Percentiles rank a stretch among this genome's conserved stretches.
Evolutionary conservation across 495 filamentous ascomycete genomes (phyloP).

Genomic region (Clohesyomyces aquaticus): DNA sequence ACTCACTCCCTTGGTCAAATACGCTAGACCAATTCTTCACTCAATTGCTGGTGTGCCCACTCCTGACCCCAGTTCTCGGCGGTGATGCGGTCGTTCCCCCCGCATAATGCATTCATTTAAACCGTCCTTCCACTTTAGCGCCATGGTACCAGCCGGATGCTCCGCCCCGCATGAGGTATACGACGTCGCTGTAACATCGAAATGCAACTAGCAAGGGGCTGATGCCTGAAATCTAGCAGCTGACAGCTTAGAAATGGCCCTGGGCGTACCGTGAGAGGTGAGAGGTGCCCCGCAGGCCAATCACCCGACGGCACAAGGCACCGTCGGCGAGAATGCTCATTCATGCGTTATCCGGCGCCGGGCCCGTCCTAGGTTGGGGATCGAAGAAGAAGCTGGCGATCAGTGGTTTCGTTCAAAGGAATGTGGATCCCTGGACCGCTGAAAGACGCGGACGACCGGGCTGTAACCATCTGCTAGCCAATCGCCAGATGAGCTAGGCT

Average conservation of each 20-base stretch:
- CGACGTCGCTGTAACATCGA: slow-evolving; percentile 24
- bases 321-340: slow-evolving; percentile 11
- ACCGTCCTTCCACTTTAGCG: slow-evolving; percentile 10
- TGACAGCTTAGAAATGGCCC: background rate
- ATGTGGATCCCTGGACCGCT: slow-evolving; percentile 15
- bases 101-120: slow-evolving; percentile 10
- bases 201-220: slow-evolving; percentile 8
- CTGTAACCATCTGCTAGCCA: slow-evolving; percentile 10
- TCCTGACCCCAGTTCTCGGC: background rate
- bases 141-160: slow-evolving; percentile 20
- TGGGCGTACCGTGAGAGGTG: slow-evolving; percentile 8
- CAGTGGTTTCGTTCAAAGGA: slow-evolving; percentile 11
- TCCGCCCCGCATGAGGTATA: slow-evolving; percentile 25
- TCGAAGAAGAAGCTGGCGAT: slow-evolving; percentile 22
- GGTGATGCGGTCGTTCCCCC: slow-evolving; percentile 12
- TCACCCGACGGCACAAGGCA: slow-evolving; percentile 5
- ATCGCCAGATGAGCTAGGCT: slow-evolving; percentile 18
- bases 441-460: slow-evolving; percentile 6
- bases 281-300: slow-evolving; percentile 9
- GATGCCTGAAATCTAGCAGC: background rate
- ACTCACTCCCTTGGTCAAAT: slow-evolving; percentile 20
- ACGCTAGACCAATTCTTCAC: slow-evolving; percentile 22
- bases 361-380: slow-evolving; percentile 8
- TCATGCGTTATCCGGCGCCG: slow-evolving; percentile 17
- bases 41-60: background rate